These are phyloP conservation scores for Xylaria sp. DNA, from an alignment of 2,329 filamentous ascomycete genomes.

Conservation along the genomic window DNA sequence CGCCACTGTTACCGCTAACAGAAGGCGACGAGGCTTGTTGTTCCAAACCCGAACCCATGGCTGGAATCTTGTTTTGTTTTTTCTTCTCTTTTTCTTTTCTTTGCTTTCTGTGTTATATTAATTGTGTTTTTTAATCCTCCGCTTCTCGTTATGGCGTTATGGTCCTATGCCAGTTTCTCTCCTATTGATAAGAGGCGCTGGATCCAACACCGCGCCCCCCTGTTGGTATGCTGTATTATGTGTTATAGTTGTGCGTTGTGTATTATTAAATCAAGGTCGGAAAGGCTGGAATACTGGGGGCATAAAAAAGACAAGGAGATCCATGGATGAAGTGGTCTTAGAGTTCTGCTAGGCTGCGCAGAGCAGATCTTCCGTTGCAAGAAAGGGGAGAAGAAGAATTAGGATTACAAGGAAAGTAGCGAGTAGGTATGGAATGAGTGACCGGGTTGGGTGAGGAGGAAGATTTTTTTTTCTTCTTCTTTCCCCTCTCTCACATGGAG, in stretches of 20 bases:
- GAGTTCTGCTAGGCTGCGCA: conserved; percentile 4
- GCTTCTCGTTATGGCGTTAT: conserved; percentile 1
- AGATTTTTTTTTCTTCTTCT: conserved; percentile 14
- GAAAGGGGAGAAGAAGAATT: conserved; percentile 1
- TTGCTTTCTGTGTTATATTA: background rate
- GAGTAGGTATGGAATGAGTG: conserved; percentile 21
- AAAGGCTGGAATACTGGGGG: conserved; percentile 13
- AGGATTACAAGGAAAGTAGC: conserved; percentile 3
- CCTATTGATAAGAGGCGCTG: background rate
- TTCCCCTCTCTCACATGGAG: background rate
- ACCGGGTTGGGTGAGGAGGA: conserved; percentile 18
- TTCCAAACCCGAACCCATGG: conserved; percentile 21
- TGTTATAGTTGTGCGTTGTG: background rate
- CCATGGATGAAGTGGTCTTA: conserved; percentile 17
- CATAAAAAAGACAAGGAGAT: conserved; percentile 17
- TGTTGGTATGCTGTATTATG: background rate
- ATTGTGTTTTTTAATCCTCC: conserved; percentile 9
- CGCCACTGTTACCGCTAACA: background rate
- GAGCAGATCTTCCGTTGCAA: conserved; percentile 1
- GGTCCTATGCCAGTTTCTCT: conserved; percentile 1
- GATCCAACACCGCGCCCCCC: background rate
- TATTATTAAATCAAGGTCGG: conserved; percentile 19
- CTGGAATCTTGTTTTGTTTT: background rate
- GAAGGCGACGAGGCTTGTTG: conserved; percentile 12
- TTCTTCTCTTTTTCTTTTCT: background rate